Percentiles rank a stretch among this genome's conserved stretches.
These are phyloP conservation scores for Pseudozyma sp. DNA, from an alignment of 1,284 basidiomycete species.

Conservation along the genomic window DNA sequence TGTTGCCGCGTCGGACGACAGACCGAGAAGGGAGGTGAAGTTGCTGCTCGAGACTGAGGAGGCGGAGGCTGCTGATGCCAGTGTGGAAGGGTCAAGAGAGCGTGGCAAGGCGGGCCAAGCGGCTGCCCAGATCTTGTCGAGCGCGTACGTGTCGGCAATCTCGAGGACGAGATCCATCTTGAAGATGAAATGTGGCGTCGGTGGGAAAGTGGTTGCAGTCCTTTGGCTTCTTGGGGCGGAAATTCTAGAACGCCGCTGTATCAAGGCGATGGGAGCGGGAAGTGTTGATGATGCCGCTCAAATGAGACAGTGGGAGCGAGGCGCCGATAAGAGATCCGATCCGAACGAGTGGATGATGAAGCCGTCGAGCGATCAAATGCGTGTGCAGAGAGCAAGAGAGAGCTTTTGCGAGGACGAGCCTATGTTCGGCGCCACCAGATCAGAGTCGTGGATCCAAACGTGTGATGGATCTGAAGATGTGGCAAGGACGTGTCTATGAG, in stretches of 20 bases:
- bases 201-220: background rate
- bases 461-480: background rate
- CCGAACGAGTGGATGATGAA: too few species aligned
- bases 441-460: background rate
- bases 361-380: too few species aligned
- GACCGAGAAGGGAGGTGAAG: slow-evolving; percentile 15
- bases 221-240: background rate
- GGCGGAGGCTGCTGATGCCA: slow-evolving; percentile 29
- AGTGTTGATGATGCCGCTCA: too few species aligned
- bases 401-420: too few species aligned
- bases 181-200: background rate
- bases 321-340: too few species aligned
- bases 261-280: background rate
- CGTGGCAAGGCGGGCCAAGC: slow-evolving; percentile 74
- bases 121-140: slow-evolving; percentile 83
- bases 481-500: background rate
- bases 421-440: too few species aligned
- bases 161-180: slow-evolving; percentile 84
- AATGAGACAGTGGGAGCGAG: too few species aligned
- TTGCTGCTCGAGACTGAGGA: slow-evolving; percentile 52
- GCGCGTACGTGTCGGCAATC: slow-evolving; percentile 78
- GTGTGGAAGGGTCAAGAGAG: slow-evolving; percentile 32
- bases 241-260: background rate
- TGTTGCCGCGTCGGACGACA: slow-evolving; percentile 17
- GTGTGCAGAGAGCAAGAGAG: too few species aligned